These are phyloP conservation scores for Penicillium sp. DNA, from an alignment of 2,329 filamentous ascomycete genomes.

Conservation along the genomic window DNA sequence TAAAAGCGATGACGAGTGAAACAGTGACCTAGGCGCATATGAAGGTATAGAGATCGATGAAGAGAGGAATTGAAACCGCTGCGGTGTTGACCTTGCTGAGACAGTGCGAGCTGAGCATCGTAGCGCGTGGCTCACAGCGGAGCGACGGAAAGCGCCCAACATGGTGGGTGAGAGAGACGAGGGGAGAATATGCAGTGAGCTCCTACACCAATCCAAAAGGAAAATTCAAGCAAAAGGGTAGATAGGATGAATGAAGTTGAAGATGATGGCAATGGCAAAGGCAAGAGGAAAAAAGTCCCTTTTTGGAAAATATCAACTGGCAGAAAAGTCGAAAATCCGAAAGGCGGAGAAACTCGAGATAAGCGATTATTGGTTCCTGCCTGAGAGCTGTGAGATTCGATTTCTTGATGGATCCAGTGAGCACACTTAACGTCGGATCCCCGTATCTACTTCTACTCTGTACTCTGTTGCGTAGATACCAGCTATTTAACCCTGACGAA, in stretches of 20 bases:
- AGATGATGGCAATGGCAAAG: conserved; percentile 5
- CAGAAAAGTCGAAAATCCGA: conserved; percentile 11
- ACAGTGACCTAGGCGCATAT: conserved; percentile 33
- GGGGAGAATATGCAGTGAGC: not conserved
- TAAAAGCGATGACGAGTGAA: conserved; percentile 35
- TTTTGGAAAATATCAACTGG: conserved; percentile 12
- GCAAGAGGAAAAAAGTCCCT: conserved; percentile 9
- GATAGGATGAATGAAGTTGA: conserved; percentile 2
- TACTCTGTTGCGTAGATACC: not conserved
- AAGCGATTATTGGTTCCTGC: not conserved
- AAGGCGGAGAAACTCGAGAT: conserved; percentile 8
- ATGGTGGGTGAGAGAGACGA: conserved; percentile 32
- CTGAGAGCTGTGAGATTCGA: not conserved
- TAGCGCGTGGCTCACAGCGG: conserved; percentile 42
- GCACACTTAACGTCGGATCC: not conserved
- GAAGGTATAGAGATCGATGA: conserved; percentile 24
- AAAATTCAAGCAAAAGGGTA: not conserved
- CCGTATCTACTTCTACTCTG: not conserved
- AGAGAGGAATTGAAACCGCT: conserved; percentile 35
- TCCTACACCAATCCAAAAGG: not conserved
- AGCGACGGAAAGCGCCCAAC: conserved; percentile 47
- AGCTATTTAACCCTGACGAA: not conserved
- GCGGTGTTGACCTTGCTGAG: conserved; percentile 33
- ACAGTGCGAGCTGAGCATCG: conserved; percentile 39
- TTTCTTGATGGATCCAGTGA: not conserved